Conservation (phyloP, 257 asterid genomes). For the Thymus quinquecostatus region DNA sequence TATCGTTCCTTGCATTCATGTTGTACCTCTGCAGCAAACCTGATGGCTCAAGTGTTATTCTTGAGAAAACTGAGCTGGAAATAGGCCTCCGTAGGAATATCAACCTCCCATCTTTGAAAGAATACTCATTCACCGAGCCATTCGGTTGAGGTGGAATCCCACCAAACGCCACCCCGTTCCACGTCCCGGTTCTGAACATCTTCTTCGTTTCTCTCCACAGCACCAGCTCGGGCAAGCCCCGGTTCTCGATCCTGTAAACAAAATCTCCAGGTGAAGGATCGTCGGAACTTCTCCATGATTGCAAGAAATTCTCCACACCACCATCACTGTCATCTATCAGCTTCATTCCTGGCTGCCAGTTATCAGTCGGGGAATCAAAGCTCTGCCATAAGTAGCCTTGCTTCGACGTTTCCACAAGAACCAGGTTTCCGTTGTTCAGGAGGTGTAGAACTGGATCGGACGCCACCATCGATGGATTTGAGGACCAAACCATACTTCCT, state of each 20-base stretch:
- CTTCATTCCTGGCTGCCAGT: constrained; percentile 5
- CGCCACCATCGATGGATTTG: neutral
- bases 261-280: constrained; percentile 51
- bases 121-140: neutral
- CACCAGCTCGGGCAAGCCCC: constrained; percentile 37
- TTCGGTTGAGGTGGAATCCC: constrained; percentile 20
- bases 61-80: constrained; percentile 9
- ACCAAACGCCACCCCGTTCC: constrained; percentile 42
- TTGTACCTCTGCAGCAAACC: constrained; percentile 10
- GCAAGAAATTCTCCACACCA: constrained; percentile 8
- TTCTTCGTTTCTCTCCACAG: neutral
- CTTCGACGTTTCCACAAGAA: constrained; percentile 4
- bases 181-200: constrained; percentile 34
- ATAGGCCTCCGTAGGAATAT: neutral
- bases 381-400: constrained; percentile 14
- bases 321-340: neutral
- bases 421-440: constrained; percentile 33
- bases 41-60: constrained; percentile 16
- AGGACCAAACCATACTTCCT: neutral
- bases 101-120: constrained; percentile 21
- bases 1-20: constrained; percentile 31
- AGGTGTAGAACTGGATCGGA: neutral
- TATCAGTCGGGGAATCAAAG: constrained; percentile 14
- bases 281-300: constrained; percentile 44
- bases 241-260: constrained; percentile 23